These are phyloP conservation scores for Alternaria metachromatica DNA, from an alignment of 2,329 filamentous ascomycete genomes.

Conservation along the genomic window DNA sequence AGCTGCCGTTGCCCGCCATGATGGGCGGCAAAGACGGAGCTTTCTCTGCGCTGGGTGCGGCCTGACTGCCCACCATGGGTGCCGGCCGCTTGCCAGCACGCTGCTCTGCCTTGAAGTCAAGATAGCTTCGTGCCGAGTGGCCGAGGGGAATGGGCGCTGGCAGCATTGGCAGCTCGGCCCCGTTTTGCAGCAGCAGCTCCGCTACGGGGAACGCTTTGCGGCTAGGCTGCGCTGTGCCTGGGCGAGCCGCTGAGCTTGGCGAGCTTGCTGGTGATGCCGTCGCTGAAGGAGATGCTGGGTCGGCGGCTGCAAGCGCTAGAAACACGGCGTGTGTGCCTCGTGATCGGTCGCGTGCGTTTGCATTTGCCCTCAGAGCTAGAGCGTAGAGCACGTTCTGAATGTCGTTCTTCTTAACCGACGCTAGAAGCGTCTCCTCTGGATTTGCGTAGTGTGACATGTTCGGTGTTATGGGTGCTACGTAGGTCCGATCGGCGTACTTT, in stretches of 20 bases:
- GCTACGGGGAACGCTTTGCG: constrained; percentile 79
- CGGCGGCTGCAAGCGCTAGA: constrained; percentile 88
- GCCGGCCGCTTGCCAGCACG: constrained; percentile 45
- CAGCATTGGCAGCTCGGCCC: constrained; percentile 79
- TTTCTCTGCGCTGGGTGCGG: constrained; percentile 60
- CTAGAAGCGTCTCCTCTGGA: constrained; percentile 85
- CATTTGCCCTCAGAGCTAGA: constrained; percentile 82
- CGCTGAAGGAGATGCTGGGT: constrained; percentile 77
- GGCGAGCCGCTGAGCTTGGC: constrained; percentile 52
- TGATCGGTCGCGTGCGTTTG: constrained; percentile 79
- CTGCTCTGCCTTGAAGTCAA: constrained; percentile 75
- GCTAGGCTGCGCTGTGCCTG: constrained; percentile 48
- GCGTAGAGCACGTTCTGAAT: constrained; percentile 92
- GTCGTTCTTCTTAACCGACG: constrained; percentile 95
- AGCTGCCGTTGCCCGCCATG: constrained; percentile 49
- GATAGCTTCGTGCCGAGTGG: constrained; percentile 77
- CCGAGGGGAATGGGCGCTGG: constrained; percentile 85
- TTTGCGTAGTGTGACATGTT: constrained; percentile 78
- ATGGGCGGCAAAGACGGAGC: constrained; percentile 67
- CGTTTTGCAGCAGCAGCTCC: constrained; percentile 91
- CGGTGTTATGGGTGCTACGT: constrained; percentile 77
- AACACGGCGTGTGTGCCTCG: constrained; percentile 89
- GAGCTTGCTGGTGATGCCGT: constrained; percentile 53
- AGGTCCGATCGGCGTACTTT: constrained; percentile 88
- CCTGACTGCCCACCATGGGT: constrained; percentile 58